phyloP scores from a whole-genome alignment of 768 basidiomycete species.

The Paxillus ammoniavirescens region DNA sequence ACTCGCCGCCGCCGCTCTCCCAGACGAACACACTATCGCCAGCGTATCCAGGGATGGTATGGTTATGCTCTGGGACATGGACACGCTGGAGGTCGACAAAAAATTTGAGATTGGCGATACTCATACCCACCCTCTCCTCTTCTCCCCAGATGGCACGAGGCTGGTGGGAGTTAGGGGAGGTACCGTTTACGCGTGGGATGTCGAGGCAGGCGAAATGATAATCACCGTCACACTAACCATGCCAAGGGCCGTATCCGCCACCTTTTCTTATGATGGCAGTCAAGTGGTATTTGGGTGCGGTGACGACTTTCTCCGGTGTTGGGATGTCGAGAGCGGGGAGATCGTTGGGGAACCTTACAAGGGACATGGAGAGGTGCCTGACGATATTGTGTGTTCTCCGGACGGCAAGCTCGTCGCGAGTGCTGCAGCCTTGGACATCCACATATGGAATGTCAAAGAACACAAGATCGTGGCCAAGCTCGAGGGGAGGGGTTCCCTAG shows the following conservation, averaged over 20 bases:
- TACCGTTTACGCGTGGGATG: neutral
- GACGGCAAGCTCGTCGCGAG: conserved; percentile 10
- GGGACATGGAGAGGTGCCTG: neutral
- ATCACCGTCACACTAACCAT: neutral
- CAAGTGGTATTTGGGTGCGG: conserved; percentile 10
- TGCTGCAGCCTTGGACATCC: conserved; percentile 6
- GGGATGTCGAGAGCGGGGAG: conserved; percentile 10
- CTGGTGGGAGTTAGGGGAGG: neutral
- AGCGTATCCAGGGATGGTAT: neutral
- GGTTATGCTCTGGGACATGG: neutral
- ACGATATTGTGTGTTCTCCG: conserved; percentile 11
- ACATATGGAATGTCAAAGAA: conserved; percentile 10
- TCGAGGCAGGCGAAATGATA: neutral
- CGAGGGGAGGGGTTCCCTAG: conserved; percentile 57
- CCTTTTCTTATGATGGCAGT: conserved; percentile 8
- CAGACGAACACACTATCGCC: neutral
- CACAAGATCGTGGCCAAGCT: conserved; percentile 40
- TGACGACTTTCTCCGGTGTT: conserved; percentile 10
- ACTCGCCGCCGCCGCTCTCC: neutral
- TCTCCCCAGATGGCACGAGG: conserved; percentile 5
- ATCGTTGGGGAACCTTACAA: neutral
- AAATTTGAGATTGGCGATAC: neutral
- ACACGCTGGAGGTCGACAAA: neutral
- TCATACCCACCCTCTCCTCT: neutral
- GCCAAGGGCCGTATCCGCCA: neutral